Evolutionary conservation across 345 rosid species (phyloP).

Genomic region (Syzygium oleosum): DNA sequence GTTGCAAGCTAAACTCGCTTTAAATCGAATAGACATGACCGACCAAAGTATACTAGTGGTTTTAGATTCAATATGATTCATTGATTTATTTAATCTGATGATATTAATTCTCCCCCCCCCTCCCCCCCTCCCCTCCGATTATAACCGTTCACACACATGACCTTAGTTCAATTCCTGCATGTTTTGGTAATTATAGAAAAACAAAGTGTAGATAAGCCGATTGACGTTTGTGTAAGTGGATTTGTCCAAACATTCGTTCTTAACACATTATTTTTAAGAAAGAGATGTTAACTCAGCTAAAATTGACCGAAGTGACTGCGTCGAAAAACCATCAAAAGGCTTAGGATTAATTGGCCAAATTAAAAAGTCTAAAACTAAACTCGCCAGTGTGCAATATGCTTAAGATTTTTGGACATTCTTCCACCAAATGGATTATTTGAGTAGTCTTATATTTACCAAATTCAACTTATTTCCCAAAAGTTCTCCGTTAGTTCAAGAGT

Average conservation of each 20-base stretch:
- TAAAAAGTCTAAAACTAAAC: neutral
- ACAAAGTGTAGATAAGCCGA: neutral
- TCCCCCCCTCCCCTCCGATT: neutral
- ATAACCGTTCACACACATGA: neutral
- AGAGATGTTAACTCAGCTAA: neutral
- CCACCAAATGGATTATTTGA: neutral
- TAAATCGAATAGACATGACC: neutral
- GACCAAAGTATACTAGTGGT: neutral
- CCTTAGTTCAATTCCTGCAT: neutral
- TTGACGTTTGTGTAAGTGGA: neutral
- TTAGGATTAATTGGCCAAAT: neutral
- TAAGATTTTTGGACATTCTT: neutral
- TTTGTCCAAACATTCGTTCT: neutral
- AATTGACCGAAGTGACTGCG: neutral
- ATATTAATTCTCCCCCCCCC: too few relatives aligned
- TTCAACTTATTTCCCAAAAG: neutral
- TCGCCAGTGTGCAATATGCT: rapidly evolving
- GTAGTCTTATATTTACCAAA: neutral
- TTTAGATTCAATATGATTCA: neutral
- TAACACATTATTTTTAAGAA: rapidly evolving
- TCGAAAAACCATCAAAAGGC: neutral
- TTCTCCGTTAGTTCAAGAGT: neutral
- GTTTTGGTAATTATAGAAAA: neutral
- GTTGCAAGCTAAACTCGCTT: rapidly evolving
- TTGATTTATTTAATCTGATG: neutral